A percentile compares a stretch with the other conserved stretches of the same genome.
These are phyloP conservation scores for Trifolium pratense DNA, from an alignment of 306 rosid species.

Conservation along the genomic window DNA sequence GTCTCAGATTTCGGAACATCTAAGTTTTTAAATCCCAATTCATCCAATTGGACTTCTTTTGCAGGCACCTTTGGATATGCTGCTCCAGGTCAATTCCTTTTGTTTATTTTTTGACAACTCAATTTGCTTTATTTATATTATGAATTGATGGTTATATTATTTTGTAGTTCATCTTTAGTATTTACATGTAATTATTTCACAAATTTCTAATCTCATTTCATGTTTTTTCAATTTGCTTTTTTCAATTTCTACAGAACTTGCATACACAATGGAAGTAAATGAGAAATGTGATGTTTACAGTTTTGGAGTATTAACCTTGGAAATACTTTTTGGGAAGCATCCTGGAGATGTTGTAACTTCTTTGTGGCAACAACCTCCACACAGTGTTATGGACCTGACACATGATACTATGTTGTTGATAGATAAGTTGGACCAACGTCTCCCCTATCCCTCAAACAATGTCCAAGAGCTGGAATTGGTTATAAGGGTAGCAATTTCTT, in stretches of 20 bases:
- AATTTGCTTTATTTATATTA: neutral
- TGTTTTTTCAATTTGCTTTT: too few species aligned
- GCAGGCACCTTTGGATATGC: neutral
- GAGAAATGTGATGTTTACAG: conserved; percentile 7
- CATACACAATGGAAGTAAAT: conserved; percentile 13
- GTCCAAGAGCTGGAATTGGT: neutral
- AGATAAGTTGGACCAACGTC: neutral
- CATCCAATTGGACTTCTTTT: neutral
- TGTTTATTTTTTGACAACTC: too few species aligned
- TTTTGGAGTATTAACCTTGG: conserved; percentile 1
- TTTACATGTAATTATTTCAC: too few species aligned
- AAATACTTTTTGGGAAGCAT: conserved; percentile 1
- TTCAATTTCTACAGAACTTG: conserved; percentile 14
- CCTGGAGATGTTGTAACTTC: neutral
- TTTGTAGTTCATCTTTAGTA: neutral
- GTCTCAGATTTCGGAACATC: neutral
- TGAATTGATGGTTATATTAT: too few species aligned
- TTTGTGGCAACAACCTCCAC: too few species aligned
- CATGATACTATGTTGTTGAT: neutral
- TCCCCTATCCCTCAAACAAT: neutral
- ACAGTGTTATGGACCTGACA: neutral
- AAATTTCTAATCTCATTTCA: too few species aligned
- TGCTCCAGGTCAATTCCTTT: neutral
- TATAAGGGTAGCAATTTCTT: neutral
- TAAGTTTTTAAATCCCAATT: neutral